These are phyloP conservation scores for Cornus kousa DNA, from an alignment of 148 eudicot genomes.

Conservation along the genomic window DNA sequence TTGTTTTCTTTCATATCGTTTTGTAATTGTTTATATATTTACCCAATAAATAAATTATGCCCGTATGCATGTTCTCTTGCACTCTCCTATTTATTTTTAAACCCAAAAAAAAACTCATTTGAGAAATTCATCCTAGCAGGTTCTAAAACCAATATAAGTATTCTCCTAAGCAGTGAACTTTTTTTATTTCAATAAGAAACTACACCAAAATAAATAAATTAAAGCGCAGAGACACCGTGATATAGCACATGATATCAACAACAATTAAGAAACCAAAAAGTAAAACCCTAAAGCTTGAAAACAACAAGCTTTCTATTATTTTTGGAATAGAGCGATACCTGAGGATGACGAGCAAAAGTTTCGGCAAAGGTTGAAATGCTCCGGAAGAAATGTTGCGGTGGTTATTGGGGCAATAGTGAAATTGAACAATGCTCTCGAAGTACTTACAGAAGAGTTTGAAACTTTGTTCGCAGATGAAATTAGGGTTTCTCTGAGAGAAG, in stretches of 20 bases:
- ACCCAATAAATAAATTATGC: not conserved
- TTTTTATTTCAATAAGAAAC: not conserved
- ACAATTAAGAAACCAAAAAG: no score
- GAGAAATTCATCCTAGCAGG: not conserved
- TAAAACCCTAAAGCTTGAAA: no score
- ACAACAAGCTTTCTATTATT: no score
- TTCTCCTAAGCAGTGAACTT: not conserved
- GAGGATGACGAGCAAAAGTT: conserved; percentile 4
- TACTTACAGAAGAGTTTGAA: not conserved
- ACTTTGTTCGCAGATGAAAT: not conserved
- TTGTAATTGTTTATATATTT: no score
- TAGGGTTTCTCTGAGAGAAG: not conserved
- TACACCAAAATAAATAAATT: not conserved
- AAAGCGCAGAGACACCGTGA: not conserved
- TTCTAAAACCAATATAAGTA: not conserved
- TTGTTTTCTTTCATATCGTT: no score
- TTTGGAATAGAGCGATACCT: not conserved
- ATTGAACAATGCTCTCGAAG: not conserved
- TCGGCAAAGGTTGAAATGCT: conserved; percentile 6
- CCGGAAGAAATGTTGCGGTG: not conserved
- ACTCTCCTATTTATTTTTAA: no score
- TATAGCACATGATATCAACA: not conserved
- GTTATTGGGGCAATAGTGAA: not conserved
- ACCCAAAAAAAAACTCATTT: no score
- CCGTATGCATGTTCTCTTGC: no score